Conservation (phyloP, 805 yeast genomes). For the Wickerhamiella sorbophila region DNA sequence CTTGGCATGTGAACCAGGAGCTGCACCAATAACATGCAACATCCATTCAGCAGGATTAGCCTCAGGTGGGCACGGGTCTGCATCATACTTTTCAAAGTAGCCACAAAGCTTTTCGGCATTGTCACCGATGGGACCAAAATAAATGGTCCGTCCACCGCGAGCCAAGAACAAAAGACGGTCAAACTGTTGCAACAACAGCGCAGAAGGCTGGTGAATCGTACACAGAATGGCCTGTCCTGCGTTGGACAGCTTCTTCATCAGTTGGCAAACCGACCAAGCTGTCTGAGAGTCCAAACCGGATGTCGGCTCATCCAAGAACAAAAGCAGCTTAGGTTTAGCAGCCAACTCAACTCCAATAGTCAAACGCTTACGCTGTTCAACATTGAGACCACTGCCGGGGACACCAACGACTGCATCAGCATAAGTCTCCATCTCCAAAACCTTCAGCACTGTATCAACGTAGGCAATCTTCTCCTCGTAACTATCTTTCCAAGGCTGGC, state of each 20-base stretch:
- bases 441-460: slow-evolving; percentile 51
- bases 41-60: slow-evolving; percentile 72
- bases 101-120: slow-evolving; percentile 42
- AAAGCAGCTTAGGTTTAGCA: slow-evolving; percentile 48
- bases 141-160: slow-evolving; percentile 67
- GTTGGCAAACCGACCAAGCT: slow-evolving; percentile 57
- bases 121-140: slow-evolving; percentile 68
- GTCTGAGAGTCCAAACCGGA: slow-evolving; percentile 51
- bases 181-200: slow-evolving; percentile 50
- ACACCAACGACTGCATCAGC: slow-evolving; percentile 73
- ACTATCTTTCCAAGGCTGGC: slow-evolving; percentile 50
- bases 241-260: slow-evolving; percentile 51
- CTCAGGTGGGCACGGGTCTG: slow-evolving; percentile 42
- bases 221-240: slow-evolving; percentile 65
- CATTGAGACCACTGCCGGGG: slow-evolving; percentile 57
- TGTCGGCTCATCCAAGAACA: slow-evolving; percentile 58
- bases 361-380: slow-evolving; percentile 52
- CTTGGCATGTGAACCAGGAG: slow-evolving; percentile 49
- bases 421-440: slow-evolving; percentile 54
- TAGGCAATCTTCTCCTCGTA: slow-evolving; percentile 46
- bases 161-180: slow-evolving; percentile 54
- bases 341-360: slow-evolving; percentile 62
- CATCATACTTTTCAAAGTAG: slow-evolving; percentile 62
- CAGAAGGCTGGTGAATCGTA: slow-evolving; percentile 70
- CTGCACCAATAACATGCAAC: slow-evolving; percentile 64